Percentiles rank a stretch among this genome's conserved stretches.
These are phyloP conservation scores for Nothopassalora personata DNA, from an alignment of 2,329 filamentous ascomycete species.

Conservation along the genomic window DNA sequence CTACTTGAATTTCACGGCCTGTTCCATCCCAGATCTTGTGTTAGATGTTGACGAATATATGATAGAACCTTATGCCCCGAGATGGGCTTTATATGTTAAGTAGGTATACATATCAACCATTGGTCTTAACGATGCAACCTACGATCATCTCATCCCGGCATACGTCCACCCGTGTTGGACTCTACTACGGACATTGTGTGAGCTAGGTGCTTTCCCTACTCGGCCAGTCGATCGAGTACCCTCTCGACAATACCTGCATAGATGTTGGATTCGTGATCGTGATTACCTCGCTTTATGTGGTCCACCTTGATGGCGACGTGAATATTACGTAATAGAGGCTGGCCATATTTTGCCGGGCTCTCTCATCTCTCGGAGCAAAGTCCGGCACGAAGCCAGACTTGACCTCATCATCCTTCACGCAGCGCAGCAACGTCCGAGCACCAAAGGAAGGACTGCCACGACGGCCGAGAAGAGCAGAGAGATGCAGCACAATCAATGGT, in stretches of 20 bases:
- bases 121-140: too few species aligned
- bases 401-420: neutral
- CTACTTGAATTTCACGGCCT: neutral
- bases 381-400: neutral
- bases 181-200: too few species aligned
- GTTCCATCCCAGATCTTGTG: neutral
- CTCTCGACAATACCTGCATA: too few species aligned
- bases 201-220: too few species aligned
- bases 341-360: neutral
- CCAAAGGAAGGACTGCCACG: neutral
- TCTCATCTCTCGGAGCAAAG: neutral
- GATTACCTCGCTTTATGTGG: neutral
- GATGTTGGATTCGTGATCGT: neutral
- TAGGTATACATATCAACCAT: too few species aligned
- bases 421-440: neutral
- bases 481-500: neutral
- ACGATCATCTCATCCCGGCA: too few species aligned
- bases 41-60: neutral
- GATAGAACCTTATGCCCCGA: neutral
- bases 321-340: neutral
- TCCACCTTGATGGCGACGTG: neutral
- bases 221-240: too few species aligned
- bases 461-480: neutral
- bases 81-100: too few species aligned
- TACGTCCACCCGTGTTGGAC: too few species aligned